These are phyloP conservation scores for Singerocomus rubriflavus DNA, from an alignment of 1,284 basidiomycete species.

Conservation along the genomic window DNA sequence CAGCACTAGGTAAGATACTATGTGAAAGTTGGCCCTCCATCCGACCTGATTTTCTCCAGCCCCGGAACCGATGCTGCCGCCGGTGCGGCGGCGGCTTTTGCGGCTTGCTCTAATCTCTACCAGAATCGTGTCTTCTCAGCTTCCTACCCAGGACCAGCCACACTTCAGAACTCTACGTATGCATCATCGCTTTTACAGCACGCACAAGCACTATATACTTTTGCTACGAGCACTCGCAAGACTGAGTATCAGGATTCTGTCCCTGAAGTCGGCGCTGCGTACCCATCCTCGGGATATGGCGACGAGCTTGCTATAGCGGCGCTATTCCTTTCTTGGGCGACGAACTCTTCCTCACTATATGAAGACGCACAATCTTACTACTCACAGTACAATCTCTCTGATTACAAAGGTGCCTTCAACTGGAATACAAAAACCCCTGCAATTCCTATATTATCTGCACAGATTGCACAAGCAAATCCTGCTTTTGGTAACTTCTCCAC, in stretches of 20 bases:
- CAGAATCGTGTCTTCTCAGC: slow-evolving; percentile 51
- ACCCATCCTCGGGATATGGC: slow-evolving; percentile 68
- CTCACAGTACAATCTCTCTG: slow-evolving; percentile 51
- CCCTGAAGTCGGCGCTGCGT: slow-evolving; percentile 61
- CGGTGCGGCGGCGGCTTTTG: slow-evolving; percentile 79
- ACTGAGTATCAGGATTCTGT: slow-evolving; percentile 63
- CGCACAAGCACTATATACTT: slow-evolving; percentile 69
- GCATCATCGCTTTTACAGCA: slow-evolving; percentile 67
- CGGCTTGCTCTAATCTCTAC: slow-evolving; percentile 82
- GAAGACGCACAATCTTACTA: slow-evolving; percentile 67
- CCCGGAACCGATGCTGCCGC: slow-evolving; percentile 92
- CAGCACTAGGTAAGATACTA: slow-evolving; percentile 39
- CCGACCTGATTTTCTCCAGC: slow-evolving; percentile 26
- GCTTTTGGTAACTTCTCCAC: slow-evolving; percentile 52
- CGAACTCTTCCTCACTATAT: slow-evolving; percentile 60
- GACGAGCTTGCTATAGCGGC: slow-evolving; percentile 76
- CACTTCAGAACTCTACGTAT: slow-evolving; percentile 74
- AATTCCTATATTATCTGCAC: slow-evolving; percentile 69
- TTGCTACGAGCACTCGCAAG: slow-evolving; percentile 64
- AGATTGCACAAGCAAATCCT: slow-evolving; percentile 54
- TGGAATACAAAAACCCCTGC: slow-evolving; percentile 87
- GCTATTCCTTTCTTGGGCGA: slow-evolving; percentile 72
- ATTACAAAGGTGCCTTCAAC: slow-evolving; percentile 68
- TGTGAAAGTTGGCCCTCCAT: neutral
- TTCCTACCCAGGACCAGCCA: slow-evolving; percentile 55